Evolutionary conservation across 1,284 basidiomycete genomes (phyloP), one percentile per base, ranked within the genome.

Genomic region (Leucoagaricus sp.): DNA sequence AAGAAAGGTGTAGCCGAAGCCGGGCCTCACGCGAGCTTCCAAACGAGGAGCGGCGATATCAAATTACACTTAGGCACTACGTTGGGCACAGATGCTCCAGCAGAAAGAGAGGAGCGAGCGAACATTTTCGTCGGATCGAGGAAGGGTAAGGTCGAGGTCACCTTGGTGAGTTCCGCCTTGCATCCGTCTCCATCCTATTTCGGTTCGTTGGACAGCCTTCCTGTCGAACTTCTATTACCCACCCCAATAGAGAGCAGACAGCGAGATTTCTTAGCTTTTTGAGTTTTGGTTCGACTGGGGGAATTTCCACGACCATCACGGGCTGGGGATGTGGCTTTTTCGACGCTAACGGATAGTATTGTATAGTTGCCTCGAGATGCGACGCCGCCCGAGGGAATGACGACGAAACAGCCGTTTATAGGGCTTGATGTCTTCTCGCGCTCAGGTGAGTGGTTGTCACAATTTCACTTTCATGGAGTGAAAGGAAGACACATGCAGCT

Each of bases 11-110:
- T 64, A 69, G 34, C 58, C 57, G 25, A 44, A 17, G 64, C 63
- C 12, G 31, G 31, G 48, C 72, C 75, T 10, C 67, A 75, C 61
- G 69, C 74, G 36, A 74, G 74, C 33, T 74, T 77, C 63, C 72
- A 68, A 8, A 70, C 76, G 49, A 69, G 72, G 40, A 69, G 73
- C 31, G 75, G 73, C 13, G 59, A 66, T 17, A 72, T 78, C 29
- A 64, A 66, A 2, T 51, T 79, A 33, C 65, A 71, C 50, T 62
- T 76, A 9, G 74, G 66, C 2, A 72, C 71, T 10, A 69, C 67
- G 28, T 28, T 36, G 29, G 31, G 29, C 9, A 28, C 53, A 15
- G 34, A 6, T 21, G n/a, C 72, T 71, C 34, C 67, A 71, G 53
- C 66, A 63, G 28, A 59, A 46, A n/a, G 60, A 59, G 21, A 53